phyloP scores from a whole-genome alignment of 2,329 filamentous ascomycete genomes.

The Podosphaera xanthii region DNA sequence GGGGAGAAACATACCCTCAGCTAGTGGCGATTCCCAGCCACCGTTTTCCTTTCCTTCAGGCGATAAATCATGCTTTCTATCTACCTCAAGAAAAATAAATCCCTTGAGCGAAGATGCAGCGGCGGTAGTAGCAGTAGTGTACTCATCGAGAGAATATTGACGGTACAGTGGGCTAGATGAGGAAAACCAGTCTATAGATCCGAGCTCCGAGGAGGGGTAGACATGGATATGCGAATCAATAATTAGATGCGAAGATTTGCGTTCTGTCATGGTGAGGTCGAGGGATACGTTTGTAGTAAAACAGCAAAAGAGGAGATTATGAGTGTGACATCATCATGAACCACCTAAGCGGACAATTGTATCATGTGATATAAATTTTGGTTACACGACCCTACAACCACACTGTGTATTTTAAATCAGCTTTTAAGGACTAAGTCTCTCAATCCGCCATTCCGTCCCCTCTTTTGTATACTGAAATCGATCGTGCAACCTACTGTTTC shows the following conservation, averaged over 20 bases:
- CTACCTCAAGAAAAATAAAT: constrained; percentile 67
- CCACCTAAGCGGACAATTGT: neutral
- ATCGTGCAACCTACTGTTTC: constrained; percentile 77
- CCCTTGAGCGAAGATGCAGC: constrained; percentile 28
- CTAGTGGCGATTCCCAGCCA: constrained; percentile 45
- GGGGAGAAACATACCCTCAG: constrained; percentile 24
- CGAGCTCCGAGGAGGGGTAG: constrained; percentile 45
- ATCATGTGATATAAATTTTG: neutral
- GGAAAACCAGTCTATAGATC: constrained; percentile 45
- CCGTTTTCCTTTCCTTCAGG: constrained; percentile 22
- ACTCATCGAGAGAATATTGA: constrained; percentile 14
- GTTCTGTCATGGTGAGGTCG: constrained; percentile 11
- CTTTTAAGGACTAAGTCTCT: constrained; percentile 49
- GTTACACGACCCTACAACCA: too few relatives aligned
- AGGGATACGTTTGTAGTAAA: too few relatives aligned
- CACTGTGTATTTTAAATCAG: neutral
- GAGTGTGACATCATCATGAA: neutral
- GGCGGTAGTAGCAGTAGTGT: constrained; percentile 9
- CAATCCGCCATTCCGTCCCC: constrained; percentile 34
- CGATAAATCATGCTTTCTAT: constrained; percentile 40
- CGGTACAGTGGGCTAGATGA: constrained; percentile 28
- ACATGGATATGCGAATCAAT: constrained; percentile 88
- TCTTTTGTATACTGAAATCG: constrained; percentile 64
- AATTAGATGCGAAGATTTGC: constrained; percentile 24
- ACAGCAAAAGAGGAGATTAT: neutral